A percentile compares a stretch with the other conserved stretches of the same genome.
These are phyloP conservation scores for Williopsis jadinii DNA, from an alignment of 1,139 yeast genomes.

Conservation along the genomic window DNA sequence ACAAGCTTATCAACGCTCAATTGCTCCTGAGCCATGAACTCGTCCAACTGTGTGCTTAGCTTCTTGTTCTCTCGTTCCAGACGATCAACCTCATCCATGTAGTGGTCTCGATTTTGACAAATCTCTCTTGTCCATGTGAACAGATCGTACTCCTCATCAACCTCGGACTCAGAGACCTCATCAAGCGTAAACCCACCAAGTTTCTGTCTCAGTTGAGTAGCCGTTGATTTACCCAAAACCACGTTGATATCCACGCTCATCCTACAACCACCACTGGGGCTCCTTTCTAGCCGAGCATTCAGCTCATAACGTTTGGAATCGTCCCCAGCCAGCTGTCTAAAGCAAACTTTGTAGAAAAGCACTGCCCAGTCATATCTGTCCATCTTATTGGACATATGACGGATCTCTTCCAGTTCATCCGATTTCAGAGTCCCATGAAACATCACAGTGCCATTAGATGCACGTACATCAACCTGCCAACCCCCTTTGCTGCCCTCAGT, in stretches of 20 bases:
- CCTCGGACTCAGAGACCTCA: constrained; percentile 1
- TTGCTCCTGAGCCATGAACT: constrained; percentile 9
- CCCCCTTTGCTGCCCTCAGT: neutral
- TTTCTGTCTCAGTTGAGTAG: constrained; percentile 5
- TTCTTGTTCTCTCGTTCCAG: constrained; percentile 10
- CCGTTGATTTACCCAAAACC: constrained; percentile 5
- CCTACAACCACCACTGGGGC: neutral
- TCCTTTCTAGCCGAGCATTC: constrained; percentile 2
- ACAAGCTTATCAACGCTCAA: constrained; percentile 1
- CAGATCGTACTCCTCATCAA: constrained; percentile 10
- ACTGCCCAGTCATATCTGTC: constrained; percentile 11
- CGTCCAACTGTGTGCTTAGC: constrained; percentile 16
- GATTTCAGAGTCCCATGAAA: constrained; percentile 2
- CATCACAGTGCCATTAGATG: constrained; percentile 12
- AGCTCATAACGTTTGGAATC: constrained; percentile 3
- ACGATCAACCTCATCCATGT: neutral
- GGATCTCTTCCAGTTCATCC: neutral
- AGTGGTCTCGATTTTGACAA: constrained; percentile 4
- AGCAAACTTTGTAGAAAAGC: constrained; percentile 10
- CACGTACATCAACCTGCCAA: constrained; percentile 7
- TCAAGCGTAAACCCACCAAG: constrained; percentile 8
- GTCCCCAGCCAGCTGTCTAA: constrained; percentile 1
- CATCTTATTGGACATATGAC: constrained; percentile 7
- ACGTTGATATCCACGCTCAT: constrained; percentile 2
- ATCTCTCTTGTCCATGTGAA: constrained; percentile 17